Evolutionary conservation across 352 stramenopile genomes (phyloP).

Genomic region (Pythium diclinum): DNA sequence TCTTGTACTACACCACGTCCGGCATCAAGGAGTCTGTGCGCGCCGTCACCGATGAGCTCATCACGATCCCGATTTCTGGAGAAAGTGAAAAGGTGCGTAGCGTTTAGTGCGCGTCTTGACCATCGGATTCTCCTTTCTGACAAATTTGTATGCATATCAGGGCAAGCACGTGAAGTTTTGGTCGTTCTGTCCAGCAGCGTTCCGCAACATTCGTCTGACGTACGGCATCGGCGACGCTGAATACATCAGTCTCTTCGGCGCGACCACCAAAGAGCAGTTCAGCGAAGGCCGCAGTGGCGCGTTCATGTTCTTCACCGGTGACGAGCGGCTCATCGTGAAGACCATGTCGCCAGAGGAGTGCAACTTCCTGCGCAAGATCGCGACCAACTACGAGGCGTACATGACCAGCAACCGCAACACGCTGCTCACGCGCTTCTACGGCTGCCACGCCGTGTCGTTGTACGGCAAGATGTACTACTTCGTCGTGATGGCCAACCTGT

Average conservation of each 20-base stretch:
- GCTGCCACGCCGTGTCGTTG: conserved; percentile 84
- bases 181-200: conserved; percentile 82
- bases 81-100: conserved; percentile 56
- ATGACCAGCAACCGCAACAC: conserved; percentile 81
- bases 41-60: conserved; percentile 66
- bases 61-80: conserved; percentile 78
- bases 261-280: conserved; percentile 87
- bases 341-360: conserved; percentile 89
- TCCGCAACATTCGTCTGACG: conserved; percentile 80
- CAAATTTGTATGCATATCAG: conserved; percentile 23
- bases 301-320: conserved; percentile 92
- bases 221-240: conserved; percentile 80
- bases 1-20: conserved; percentile 89
- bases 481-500: conserved; percentile 91
- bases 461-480: conserved; percentile 93
- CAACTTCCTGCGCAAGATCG: conserved; percentile 83
- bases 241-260: conserved; percentile 82
- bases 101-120: neutral
- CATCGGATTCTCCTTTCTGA: neutral
- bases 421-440: conserved; percentile 88
- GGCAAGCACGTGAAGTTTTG: conserved; percentile 86
- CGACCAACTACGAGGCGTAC: conserved; percentile 83
- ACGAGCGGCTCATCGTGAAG: conserved; percentile 89
- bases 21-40: conserved; percentile 86
- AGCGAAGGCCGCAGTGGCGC: conserved; percentile 85